Evolutionary conservation across 1,284 basidiomycete genomes (phyloP).

Genomic region (Laetiporus sulphureus): DNA sequence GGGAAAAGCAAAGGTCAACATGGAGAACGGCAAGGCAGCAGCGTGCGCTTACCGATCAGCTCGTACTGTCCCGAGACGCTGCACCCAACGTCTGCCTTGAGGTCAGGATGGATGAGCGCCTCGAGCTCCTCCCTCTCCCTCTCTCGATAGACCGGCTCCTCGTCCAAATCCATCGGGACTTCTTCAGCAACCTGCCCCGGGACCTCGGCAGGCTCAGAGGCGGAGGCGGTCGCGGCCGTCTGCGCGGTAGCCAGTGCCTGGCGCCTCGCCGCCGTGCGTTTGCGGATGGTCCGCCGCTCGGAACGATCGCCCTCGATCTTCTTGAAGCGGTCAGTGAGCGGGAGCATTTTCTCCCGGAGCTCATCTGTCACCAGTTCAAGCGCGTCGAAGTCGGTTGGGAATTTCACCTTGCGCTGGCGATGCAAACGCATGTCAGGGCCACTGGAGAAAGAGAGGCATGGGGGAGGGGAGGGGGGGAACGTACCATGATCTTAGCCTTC

Average conservation of each 20-base stretch:
- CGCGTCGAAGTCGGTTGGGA: conserved; percentile 83
- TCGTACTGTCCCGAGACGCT: conserved; percentile 80
- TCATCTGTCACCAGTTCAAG: conserved; percentile 80
- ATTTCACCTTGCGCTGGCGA: conserved; percentile 85
- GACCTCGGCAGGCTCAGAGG: conserved; percentile 19
- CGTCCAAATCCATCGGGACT: conserved; percentile 39
- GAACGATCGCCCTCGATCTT: conserved; percentile 78
- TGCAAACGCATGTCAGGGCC: background rate
- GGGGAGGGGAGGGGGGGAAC: background rate
- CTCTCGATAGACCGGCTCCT: conserved; percentile 52
- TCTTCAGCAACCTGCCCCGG: conserved; percentile 12
- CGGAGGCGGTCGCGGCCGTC: conserved; percentile 18
- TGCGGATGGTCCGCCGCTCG: conserved; percentile 81
- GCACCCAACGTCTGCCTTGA: conserved; percentile 66
- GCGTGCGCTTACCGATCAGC: conserved; percentile 56
- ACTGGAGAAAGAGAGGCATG: background rate
- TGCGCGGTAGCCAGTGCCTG: conserved; percentile 1
- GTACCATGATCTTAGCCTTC: conserved; percentile 88
- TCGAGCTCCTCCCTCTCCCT: conserved; percentile 63
- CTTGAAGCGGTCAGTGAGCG: conserved; percentile 68
- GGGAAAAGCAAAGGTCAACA: conserved; percentile 3
- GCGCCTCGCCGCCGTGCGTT: conserved; percentile 53
- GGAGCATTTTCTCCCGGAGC: conserved; percentile 64
- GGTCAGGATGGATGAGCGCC: conserved; percentile 52
- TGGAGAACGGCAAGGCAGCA: background rate